phyloP scores from a whole-genome alignment of 2,329 filamentous ascomycete genomes.

The Verticillium dahliae region DNA sequence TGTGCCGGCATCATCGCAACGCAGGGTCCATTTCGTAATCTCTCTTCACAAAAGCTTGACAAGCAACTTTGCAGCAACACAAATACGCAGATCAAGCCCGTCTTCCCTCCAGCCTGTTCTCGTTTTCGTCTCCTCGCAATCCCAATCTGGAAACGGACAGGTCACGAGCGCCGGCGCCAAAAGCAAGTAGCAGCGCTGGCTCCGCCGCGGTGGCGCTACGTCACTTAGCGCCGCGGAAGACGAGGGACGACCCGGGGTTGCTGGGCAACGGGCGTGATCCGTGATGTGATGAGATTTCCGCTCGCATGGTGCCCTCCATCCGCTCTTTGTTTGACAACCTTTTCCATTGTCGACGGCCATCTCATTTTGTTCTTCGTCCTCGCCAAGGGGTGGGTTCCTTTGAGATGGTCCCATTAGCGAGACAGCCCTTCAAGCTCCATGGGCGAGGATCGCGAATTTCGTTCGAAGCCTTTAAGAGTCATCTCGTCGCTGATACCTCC shows the following conservation, averaged over 20 bases:
- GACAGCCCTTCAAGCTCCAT: too few relatives aligned
- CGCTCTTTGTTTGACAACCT: background rate
- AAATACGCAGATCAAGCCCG: background rate
- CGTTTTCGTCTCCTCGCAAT: too few relatives aligned
- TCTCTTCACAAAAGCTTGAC: background rate
- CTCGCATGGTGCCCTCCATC: background rate
- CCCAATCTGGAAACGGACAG: background rate
- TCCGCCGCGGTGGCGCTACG: slow-evolving; percentile 5
- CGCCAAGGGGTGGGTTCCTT: background rate
- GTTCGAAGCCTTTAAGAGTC: too few relatives aligned
- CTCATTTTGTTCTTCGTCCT: background rate
- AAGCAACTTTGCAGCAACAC: background rate
- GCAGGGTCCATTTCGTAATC: background rate
- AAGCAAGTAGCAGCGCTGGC: background rate
- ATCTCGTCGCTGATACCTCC: background rate
- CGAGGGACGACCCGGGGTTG: slow-evolving; percentile 12
- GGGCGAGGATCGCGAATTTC: too few relatives aligned
- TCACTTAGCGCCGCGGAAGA: slow-evolving; percentile 6
- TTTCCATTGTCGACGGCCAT: background rate
- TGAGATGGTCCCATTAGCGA: background rate
- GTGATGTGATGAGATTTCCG: background rate
- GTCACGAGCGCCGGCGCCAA: background rate
- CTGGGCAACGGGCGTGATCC: slow-evolving; percentile 6
- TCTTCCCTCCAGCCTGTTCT: too few relatives aligned
- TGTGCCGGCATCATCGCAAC: background rate